Evolutionary conservation across 306 rosid genomes (phyloP).

Genomic region (Prunus mongolica): DNA sequence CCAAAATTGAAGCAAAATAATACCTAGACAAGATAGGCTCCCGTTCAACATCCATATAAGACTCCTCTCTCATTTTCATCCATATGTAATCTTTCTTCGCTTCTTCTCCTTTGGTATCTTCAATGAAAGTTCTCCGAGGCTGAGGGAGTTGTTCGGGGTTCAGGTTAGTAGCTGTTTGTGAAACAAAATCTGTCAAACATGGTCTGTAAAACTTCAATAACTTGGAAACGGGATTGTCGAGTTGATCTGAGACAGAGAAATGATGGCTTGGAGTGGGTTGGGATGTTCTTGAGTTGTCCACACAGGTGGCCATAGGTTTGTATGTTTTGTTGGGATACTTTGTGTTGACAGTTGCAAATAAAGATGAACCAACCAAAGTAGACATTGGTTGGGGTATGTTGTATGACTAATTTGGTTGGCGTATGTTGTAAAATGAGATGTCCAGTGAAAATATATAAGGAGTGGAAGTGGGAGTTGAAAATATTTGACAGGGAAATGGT

Average conservation of each 20-base stretch:
- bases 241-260: not conserved
- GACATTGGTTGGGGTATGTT: not conserved
- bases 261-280: not conserved
- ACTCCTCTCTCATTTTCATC: conserved; percentile 21
- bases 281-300: not conserved
- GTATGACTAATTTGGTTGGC: not conserved
- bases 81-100: not conserved
- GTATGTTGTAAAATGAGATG: not conserved
- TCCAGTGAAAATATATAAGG: not conserved
- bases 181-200: not conserved
- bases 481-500: not conserved
- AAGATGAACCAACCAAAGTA: not conserved
- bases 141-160: not conserved
- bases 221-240: not conserved
- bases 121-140: not conserved
- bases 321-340: not conserved
- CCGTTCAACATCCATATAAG: not conserved
- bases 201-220: not conserved
- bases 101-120: not conserved
- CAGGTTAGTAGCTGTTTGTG: not conserved
- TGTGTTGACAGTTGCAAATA: not conserved
- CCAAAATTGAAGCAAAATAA: conserved; percentile 4
- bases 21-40: conserved; percentile 12
- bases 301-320: not conserved
- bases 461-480: not conserved